These are phyloP conservation scores for Penicillium sp. DNA, from an alignment of 2,329 filamentous ascomycete genomes.

Conservation along the genomic window DNA sequence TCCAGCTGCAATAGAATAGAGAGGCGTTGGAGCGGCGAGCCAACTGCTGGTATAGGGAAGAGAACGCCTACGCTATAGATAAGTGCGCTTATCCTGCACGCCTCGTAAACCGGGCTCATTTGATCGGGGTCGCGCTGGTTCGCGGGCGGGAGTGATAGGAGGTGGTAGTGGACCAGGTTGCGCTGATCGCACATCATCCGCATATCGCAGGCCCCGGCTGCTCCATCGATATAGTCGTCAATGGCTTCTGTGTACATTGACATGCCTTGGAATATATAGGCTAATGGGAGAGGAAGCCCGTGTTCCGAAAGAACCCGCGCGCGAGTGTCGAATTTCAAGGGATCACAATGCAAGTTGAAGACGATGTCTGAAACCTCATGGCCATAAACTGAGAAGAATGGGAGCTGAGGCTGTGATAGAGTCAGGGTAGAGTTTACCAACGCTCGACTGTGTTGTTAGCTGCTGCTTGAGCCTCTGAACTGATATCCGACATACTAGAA, in stretches of 20 bases:
- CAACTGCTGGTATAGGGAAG: constrained; percentile 1
- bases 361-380: not conserved
- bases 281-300: not conserved
- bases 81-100: not conserved
- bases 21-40: not conserved
- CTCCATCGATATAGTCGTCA: not conserved
- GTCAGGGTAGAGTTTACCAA: constrained; percentile 12
- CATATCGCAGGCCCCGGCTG: not conserved
- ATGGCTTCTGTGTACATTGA: not conserved
- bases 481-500: constrained; percentile 2
- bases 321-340: not conserved
- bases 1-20: not conserved
- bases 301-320: not conserved
- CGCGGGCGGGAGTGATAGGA: not conserved
- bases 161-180: constrained; percentile 4
- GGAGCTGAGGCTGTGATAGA: constrained; percentile 1
- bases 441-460: not conserved
- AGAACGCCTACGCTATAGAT: constrained; percentile 7
- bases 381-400: constrained; percentile 2
- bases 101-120: not conserved
- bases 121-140: not conserved
- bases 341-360: not conserved
- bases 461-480: no score
- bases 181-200: constrained; percentile 9
- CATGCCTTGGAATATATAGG: not conserved